phyloP scores from a whole-genome alignment of 2,329 filamentous ascomycete genomes.

The Corniculantispora saksenae region DNA sequence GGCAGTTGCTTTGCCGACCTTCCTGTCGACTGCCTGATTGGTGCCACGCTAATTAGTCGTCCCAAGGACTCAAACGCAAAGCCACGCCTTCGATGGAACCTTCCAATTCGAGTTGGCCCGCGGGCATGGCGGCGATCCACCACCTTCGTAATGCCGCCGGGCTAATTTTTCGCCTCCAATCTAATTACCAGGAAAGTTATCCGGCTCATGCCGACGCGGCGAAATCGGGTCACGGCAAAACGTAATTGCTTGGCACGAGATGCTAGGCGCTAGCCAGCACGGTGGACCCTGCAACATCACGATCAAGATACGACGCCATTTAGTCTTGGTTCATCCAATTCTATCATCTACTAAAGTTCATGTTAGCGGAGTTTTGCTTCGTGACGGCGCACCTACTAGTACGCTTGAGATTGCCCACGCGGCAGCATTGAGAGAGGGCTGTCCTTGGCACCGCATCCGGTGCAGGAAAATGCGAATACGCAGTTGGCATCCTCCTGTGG shows the following conservation, averaged over 20 bases:
- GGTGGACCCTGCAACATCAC: not conserved
- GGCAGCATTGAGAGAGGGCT: not conserved
- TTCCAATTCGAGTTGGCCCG: not conserved
- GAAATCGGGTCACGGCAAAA: not conserved
- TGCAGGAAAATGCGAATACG: not conserved
- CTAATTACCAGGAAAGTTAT: too few species aligned
- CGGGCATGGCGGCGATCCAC: not conserved
- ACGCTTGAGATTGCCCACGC: not conserved
- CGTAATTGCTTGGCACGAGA: not conserved
- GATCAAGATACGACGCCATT: not conserved
- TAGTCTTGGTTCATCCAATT: not conserved
- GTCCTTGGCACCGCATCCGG: conserved; percentile 1
- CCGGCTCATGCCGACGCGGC: not conserved
- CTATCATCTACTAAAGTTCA: not conserved
- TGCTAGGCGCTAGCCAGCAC: not conserved
- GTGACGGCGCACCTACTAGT: not conserved
- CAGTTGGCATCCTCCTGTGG: not conserved
- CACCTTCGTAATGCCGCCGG: not conserved
- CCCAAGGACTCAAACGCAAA: conserved; percentile 5
- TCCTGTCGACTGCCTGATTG: conserved; percentile 1
- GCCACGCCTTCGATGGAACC: not conserved
- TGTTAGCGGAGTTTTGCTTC: not conserved
- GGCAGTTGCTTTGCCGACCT: not conserved
- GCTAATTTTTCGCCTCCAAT: not conserved
- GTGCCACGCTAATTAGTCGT: not conserved